Evolutionary conservation across 2,329 filamentous ascomycete species (phyloP), one percentile per base, ranked within the genome.

Genomic region (Rhinocladiella mackenziei): DNA sequence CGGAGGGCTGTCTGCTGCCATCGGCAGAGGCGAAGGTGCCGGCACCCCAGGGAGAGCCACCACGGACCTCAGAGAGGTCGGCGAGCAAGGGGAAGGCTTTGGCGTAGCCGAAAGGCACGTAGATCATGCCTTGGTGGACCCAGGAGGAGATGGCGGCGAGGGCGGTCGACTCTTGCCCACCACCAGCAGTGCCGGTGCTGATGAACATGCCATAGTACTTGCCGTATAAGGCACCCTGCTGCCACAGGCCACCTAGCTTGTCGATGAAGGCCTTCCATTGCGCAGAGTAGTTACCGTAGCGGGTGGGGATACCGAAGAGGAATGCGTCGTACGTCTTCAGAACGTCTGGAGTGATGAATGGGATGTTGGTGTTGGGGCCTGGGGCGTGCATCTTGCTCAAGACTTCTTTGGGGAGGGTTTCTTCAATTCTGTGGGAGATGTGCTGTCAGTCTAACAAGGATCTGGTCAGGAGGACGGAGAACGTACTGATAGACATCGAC

Each of bases 261-360:
- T 98, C 92, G 86, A 89, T 94, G 65, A 73, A 73, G 42, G 66
- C 69, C 76, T 92, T 96, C 86, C 86, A 96, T 73, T 98, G 92
- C 13, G 84, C 86, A 36, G 91, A 89, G 77, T 95, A 95, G 80
- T 94, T 97, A 60, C 92, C 92, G 73, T 87, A 98, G 57, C 92
- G 81, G 39, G 92, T 98, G 48, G 92, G 92, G 66, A 97, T 92
- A 56, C 92, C 92, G 60, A 97, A 78, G 54, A 98, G 82, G 74
- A 96, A 83, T 56, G 74, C 92, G 62, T 97, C 89, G 72, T 94
- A 97, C 40, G 73, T 54, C 62, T 82, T 78, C 31, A 96, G 81
- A 22, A 66, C 72, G 9, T 76, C 65, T 37, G 77, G 74, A 58
- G 75, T 71, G 48, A 82, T 74, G 57, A 87, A 66, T 45, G 81